Evolutionary conservation across 768 basidiomycete genomes (phyloP).

Genomic region (Russula dissimulans): DNA sequence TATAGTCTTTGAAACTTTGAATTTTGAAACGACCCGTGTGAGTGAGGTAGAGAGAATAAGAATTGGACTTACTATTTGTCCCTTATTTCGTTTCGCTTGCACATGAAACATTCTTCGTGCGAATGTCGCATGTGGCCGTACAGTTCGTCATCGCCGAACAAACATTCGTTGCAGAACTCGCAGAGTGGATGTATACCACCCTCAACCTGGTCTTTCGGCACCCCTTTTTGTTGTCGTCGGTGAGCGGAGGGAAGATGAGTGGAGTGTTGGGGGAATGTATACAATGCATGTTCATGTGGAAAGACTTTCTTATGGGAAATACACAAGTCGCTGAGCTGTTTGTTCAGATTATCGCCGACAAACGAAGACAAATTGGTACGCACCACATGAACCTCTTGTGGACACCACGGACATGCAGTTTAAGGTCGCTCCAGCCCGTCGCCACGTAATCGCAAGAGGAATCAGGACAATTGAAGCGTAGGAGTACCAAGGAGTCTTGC

Average conservation of each 20-base stretch:
- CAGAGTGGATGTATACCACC: constrained; percentile 73
- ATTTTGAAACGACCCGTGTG: constrained; percentile 31
- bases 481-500: constrained; percentile 85
- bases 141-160: constrained; percentile 90
- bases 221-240: constrained; percentile 31
- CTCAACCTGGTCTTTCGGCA: constrained; percentile 48
- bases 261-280: constrained; percentile 53
- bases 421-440: constrained; percentile 84
- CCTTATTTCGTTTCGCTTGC: constrained; percentile 68
- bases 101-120: constrained; percentile 96
- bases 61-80: constrained; percentile 68
- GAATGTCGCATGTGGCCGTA: constrained; percentile 85
- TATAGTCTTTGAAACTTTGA: constrained; percentile 73
- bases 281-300: constrained; percentile 87
- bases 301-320: constrained; percentile 89
- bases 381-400: constrained; percentile 83
- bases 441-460: constrained; percentile 74
- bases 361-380: constrained; percentile 22
- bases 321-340: constrained; percentile 64
- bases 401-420: constrained; percentile 65
- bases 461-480: constrained; percentile 93
- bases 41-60: background rate
- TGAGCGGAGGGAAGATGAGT: constrained; percentile 71
- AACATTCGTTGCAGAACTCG: constrained; percentile 87
- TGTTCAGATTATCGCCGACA: background rate